phyloP scores from a whole-genome alignment of 2,329 filamentous ascomycete genomes.

The Dryadomyces sulphureus region DNA sequence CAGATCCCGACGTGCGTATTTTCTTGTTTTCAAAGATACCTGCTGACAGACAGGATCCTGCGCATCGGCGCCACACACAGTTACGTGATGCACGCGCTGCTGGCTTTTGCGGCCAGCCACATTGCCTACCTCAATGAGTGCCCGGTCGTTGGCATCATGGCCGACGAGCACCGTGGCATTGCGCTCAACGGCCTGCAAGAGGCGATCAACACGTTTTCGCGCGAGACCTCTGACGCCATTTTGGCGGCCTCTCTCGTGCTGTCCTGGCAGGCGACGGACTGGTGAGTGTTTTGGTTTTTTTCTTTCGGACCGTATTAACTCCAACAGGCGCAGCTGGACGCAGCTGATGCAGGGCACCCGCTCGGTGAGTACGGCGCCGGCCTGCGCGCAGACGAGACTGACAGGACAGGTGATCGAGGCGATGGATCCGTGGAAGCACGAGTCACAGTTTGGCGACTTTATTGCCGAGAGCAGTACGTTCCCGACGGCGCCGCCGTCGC shows the following conservation, averaged over 20 bases:
- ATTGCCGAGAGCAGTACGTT: slow-evolving; percentile 67
- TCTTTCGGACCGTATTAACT: slow-evolving; percentile 15
- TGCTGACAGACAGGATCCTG: slow-evolving; percentile 46
- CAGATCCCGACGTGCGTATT: slow-evolving; percentile 73
- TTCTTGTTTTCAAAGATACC: background rate
- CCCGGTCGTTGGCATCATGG: slow-evolving; percentile 70
- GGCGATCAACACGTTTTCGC: slow-evolving; percentile 72
- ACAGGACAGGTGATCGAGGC: slow-evolving; percentile 59
- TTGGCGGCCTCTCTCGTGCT: slow-evolving; percentile 82
- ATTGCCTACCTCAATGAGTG: slow-evolving; percentile 82
- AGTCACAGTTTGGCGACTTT: slow-evolving; percentile 73
- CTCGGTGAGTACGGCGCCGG: slow-evolving; percentile 59
- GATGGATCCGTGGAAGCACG: slow-evolving; percentile 84
- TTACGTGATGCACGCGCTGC: slow-evolving; percentile 87
- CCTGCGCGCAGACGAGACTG: background rate
- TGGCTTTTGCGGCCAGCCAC: slow-evolving; percentile 90
- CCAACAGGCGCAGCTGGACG: slow-evolving; percentile 71
- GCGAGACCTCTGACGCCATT: slow-evolving; percentile 77
- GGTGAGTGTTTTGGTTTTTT: slow-evolving; percentile 37
- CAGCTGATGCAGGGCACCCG: slow-evolving; percentile 85
- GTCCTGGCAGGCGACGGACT: slow-evolving; percentile 93
- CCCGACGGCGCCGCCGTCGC: slow-evolving; percentile 49
- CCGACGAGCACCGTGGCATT: slow-evolving; percentile 74
- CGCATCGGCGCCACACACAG: slow-evolving; percentile 66
- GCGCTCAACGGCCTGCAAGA: slow-evolving; percentile 80